Conservation (phyloP, 2,329 filamentous ascomycete species). For the Exophiala dermatitidis region DNA sequence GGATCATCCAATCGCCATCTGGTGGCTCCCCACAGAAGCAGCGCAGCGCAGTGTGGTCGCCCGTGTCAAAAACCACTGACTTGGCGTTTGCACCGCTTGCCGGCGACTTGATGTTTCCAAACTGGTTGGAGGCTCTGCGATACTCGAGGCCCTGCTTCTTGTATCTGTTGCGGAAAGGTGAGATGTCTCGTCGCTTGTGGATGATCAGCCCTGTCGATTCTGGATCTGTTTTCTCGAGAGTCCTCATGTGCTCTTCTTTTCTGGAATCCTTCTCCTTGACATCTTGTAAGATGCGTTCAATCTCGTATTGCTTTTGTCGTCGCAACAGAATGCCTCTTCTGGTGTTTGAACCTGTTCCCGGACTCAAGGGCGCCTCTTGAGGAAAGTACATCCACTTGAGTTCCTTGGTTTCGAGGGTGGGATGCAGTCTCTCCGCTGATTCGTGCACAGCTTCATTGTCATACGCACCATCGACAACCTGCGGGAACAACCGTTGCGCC, state of each 20-base stretch:
- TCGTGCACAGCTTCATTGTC: slow-evolving; percentile 2
- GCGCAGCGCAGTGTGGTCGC: not conserved
- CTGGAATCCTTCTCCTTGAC: not conserved
- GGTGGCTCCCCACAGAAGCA: slow-evolving; percentile 15
- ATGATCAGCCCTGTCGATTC: not conserved
- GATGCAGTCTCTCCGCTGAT: slow-evolving; percentile 9
- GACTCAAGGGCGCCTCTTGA: slow-evolving; percentile 3
- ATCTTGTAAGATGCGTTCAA: slow-evolving; percentile 2
- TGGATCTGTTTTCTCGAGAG: not conserved
- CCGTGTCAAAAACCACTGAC: not conserved
- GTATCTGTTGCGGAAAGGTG: slow-evolving; percentile 16
- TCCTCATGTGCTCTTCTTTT: not conserved
- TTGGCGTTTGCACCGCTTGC: not conserved
- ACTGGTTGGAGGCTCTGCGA: not conserved
- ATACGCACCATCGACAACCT: slow-evolving; percentile 5
- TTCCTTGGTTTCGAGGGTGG: slow-evolving; percentile 1
- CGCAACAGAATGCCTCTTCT: slow-evolving; percentile 6
- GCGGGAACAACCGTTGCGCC: not conserved
- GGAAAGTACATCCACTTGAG: slow-evolving; percentile 6
- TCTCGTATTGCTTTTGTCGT: slow-evolving; percentile 18
- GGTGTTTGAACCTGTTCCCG: slow-evolving; percentile 10
- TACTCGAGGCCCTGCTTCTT: slow-evolving; percentile 21
- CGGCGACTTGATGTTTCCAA: not conserved
- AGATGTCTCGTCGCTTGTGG: not conserved
- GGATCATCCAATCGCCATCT: slow-evolving; percentile 7